These are phyloP conservation scores for Scheffersomyces stipitis DNA, from an alignment of 805 yeast species.

Conservation along the genomic window DNA sequence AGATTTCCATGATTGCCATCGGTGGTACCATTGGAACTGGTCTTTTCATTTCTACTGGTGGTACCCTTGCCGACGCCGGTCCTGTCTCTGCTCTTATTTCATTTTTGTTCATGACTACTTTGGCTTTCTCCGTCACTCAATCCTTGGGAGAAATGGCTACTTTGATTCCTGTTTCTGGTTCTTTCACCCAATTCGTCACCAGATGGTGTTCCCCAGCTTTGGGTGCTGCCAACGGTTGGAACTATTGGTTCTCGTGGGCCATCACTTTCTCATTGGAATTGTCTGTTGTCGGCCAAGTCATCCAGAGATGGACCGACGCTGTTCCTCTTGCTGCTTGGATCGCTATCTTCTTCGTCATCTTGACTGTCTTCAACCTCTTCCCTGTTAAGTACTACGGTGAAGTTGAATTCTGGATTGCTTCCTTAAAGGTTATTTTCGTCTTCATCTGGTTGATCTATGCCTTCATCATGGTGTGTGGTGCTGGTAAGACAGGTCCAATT, in stretches of 20 bases:
- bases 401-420: conserved; percentile 72
- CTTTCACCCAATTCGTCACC: conserved; percentile 69
- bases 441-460: conserved; percentile 70
- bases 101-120: conserved; percentile 62
- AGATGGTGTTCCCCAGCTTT: conserved; percentile 68
- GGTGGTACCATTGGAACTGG: conserved; percentile 86
- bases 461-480: conserved; percentile 74
- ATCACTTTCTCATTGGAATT: conserved; percentile 74
- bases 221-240: conserved; percentile 72
- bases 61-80: conserved; percentile 58
- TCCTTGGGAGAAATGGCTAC: conserved; percentile 83
- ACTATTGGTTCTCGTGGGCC: conserved; percentile 79
- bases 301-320: conserved; percentile 63
- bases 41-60: conserved; percentile 63
- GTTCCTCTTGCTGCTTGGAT: conserved; percentile 78
- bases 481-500: conserved; percentile 64
- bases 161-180: conserved; percentile 65
- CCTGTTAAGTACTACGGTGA: conserved; percentile 76
- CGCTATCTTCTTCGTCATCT: conserved; percentile 57
- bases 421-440: conserved; percentile 65
- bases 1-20: conserved; percentile 71
- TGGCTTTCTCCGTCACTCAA: conserved; percentile 68
- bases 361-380: conserved; percentile 55
- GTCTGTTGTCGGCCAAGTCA: conserved; percentile 66
- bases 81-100: conserved; percentile 69